A percentile compares a stretch with the other conserved stretches of the same genome.
phyloP scores from a whole-genome alignment of 306 rosid species.

The Fragaria ananassa region DNA sequence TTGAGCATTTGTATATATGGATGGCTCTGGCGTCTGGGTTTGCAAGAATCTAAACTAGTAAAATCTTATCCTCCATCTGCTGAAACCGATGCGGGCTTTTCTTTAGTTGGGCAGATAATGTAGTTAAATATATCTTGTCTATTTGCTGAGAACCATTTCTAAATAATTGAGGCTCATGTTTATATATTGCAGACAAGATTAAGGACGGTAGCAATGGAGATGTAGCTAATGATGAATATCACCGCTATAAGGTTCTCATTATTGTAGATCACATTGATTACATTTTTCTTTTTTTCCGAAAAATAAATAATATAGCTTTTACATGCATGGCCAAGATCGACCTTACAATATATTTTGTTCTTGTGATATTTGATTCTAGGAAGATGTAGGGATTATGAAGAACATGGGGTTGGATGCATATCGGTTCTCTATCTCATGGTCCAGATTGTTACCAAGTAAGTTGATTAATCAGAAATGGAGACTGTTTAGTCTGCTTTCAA shows the following conservation, averaged over 20 bases:
- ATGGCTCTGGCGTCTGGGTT: neutral
- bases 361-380: constrained; percentile 24
- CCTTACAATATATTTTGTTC: neutral
- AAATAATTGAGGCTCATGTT: neutral
- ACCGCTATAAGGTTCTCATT: constrained; percentile 19
- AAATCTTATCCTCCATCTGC: neutral
- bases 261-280: no score
- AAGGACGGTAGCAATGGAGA: constrained; percentile 23
- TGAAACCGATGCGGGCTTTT: neutral
- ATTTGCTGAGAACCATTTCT: neutral
- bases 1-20: neutral
- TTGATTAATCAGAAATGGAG: neutral
- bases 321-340: no score
- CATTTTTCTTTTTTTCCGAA: no score
- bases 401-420: constrained; percentile 56
- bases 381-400: constrained; percentile 51
- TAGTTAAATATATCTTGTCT: neutral
- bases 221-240: constrained; percentile 18
- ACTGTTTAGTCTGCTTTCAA: no score
- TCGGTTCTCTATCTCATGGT: constrained; percentile 72
- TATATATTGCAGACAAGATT: constrained; percentile 33
- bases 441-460: constrained; percentile 70
- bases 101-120: neutral
- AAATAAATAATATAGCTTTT: no score
- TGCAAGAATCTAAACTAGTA: neutral